Evolutionary conservation across 257 asterid genomes (phyloP), one percentile per base, ranked within the genome.

Genomic region (Marsdenia floribunda): DNA sequence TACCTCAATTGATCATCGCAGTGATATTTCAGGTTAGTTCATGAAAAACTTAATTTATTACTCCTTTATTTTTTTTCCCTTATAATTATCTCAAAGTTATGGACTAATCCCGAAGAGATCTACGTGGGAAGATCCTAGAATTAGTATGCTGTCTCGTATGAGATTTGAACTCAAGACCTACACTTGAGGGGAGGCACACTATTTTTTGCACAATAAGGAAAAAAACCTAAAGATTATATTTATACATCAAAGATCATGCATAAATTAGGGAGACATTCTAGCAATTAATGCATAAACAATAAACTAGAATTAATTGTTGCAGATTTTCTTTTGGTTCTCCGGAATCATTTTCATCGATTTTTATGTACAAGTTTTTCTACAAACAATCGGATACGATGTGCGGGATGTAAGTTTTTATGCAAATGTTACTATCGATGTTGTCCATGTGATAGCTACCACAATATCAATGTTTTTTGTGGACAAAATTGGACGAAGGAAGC

Each of bases 301-400:
- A 29, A 29, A 29, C 33, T 29, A 29, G 33, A 29, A 29, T 29
- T 29, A 29, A 40, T 9, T 55, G 0, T 1, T 26, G 15, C 91
- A 90, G 98, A 68, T 90, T 11, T 93, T 91, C 86, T 96, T 91
- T 75, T 96, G 90, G 68, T 85, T 87, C 71, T 91, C 97, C 0
- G 97, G 98, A n/a, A 93, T 93, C 81, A 93, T 91, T 14, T 96
- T 97, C 0, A 91, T 93, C 60, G 90, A 91, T 97, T 93, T 91
- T 79, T 93, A 93, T 26, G 96, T 96, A 13, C 97, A 97, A 0
- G 97, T 93, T 11, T 77, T 93, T 12, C 90, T 91, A 26, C 21
- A 68, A 79, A 93, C 98, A 0, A 86, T 93, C 1, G 98, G 98
- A 59, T 93, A 91, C 57, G 94, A 90, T 4, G 85, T 68, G 90